Base-by-base conservation (phyloP, 2,329 filamentous ascomycete species). In the Trichoderma arundinaceum region DNA sequence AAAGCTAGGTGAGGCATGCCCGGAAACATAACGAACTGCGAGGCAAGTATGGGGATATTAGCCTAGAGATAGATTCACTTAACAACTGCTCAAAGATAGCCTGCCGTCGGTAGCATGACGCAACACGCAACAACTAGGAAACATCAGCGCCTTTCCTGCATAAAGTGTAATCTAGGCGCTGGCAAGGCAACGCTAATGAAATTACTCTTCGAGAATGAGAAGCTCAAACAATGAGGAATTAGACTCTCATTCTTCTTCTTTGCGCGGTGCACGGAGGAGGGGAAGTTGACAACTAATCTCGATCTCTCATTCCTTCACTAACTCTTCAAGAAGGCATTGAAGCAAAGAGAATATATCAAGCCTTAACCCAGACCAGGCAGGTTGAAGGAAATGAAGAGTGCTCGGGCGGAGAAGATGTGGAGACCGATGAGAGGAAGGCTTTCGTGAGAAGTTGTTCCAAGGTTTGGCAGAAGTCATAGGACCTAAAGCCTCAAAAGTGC, bases 261-360 rank as follows among this genome's bases (percentile, higher is more conserved):
- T 56, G 81, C 82, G 0, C 72, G 81, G 61, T 82, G 82, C 0
- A 72, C 72, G 0, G 22, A 70, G 7, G 71, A 82, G 8, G 81
- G 86, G 67, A 82, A 77, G 66, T 78, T 81, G 0, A 75, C 75
- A 0, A 32, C 73, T 0, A 83, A 84, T 1, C 76, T 86, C 69
- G 84, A 85, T 68, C 78, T 82, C 7, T 82, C 82, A 0, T 68
- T 86, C 7, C 67, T 86, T 0, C 70, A 72, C 6, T 81, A 86
- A 64, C 72, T 86, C 4, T 46, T 67, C 12, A 0, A 53, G 73
- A 0, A 71, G 75, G 62, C 64, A n/a, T n/a, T n/a, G n/a, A n/a
- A n/a, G n/a, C n/a, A n/a, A n/a, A n/a, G n/a, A n/a, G n/a, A n/a
- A n/a, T n/a, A n/a, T n/a, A n/a, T n/a, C n/a, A n/a, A n/a, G n/a